phyloP scores from a whole-genome alignment of 495 filamentous ascomycete genomes.

The Oidiodendron maius region DNA sequence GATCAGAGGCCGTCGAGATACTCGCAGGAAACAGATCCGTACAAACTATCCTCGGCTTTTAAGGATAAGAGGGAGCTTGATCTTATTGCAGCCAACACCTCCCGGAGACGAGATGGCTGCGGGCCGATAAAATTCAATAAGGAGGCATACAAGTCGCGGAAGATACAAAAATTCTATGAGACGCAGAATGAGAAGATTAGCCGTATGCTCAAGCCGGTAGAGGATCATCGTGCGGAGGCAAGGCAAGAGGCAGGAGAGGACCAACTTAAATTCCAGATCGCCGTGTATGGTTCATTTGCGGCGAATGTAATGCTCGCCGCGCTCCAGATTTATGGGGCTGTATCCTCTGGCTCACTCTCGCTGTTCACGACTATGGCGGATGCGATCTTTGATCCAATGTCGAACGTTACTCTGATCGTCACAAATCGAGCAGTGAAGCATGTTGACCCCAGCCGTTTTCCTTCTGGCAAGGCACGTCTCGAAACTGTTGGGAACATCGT shows the following conservation, averaged over 20 bases:
- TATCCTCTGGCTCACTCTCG: conserved; percentile 80
- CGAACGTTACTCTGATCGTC: conserved; percentile 82
- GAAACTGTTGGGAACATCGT: conserved; percentile 95
- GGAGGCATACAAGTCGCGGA: conserved; percentile 45
- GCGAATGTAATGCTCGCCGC: conserved; percentile 76
- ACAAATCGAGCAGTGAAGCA: conserved; percentile 81
- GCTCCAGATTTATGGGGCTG: conserved; percentile 85
- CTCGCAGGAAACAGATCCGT: conserved; percentile 67
- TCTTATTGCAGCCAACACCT: conserved; percentile 75
- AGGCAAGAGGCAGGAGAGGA: conserved; percentile 75
- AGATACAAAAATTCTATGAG: conserved; percentile 81
- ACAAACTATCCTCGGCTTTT: conserved; percentile 68
- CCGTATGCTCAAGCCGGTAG: conserved; percentile 83
- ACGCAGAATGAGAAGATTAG: conserved; percentile 91
- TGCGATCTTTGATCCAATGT: conserved; percentile 89
- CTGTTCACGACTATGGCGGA: conserved; percentile 98
- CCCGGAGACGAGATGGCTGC: conserved; percentile 58
- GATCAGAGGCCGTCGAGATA: conserved; percentile 48
- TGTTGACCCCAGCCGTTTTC: conserved; percentile 87
- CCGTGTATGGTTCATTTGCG: conserved; percentile 80
- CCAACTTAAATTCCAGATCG: conserved; percentile 79
- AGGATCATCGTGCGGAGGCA: conserved; percentile 79
- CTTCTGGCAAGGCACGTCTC: conserved; percentile 88
- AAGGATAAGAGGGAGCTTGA: conserved; percentile 76
- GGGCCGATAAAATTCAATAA: conserved; percentile 34